Conservation (phyloP, 1,284 basidiomycete genomes). For the Leccinum pseudoinsigne region DNA sequence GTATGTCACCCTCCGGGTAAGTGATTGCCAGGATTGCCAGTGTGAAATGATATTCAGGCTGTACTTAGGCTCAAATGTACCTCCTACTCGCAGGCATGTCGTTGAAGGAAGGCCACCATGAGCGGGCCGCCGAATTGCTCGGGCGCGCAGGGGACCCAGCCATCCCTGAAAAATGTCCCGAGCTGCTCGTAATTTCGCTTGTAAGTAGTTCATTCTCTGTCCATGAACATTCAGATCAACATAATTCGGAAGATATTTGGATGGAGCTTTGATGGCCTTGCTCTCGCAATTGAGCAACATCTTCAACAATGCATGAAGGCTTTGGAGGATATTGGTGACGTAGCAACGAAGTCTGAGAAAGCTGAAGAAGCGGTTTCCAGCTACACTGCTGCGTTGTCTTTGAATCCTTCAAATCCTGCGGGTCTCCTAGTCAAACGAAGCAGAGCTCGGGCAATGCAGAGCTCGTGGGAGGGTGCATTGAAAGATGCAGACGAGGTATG, state of each 20-base stretch:
- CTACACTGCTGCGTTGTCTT: slow-evolving; percentile 6
- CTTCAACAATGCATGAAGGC: not conserved
- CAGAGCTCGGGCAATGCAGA: not conserved
- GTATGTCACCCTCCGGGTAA: slow-evolving; percentile 1
- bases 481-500: not conserved
- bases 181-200: slow-evolving; percentile 3
- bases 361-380: not conserved
- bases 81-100: not conserved
- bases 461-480: not conserved
- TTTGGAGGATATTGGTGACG: not conserved
- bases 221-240: not conserved
- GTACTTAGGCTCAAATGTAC: not conserved
- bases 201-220: not conserved
- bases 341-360: not conserved
- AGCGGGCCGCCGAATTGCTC: not conserved
- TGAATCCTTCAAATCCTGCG: not conserved
- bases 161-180: not conserved
- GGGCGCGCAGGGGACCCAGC: not conserved
- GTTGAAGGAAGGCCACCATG: not conserved
- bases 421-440: slow-evolving; percentile 17
- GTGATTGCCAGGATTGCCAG: not conserved
- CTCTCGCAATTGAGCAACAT: not conserved
- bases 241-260: slow-evolving; percentile 5
- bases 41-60: not conserved
- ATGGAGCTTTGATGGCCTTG: slow-evolving; percentile 3